Conservation (phyloP, 2,329 filamentous ascomycete species). For the Phialocephala subalpina region DNA sequence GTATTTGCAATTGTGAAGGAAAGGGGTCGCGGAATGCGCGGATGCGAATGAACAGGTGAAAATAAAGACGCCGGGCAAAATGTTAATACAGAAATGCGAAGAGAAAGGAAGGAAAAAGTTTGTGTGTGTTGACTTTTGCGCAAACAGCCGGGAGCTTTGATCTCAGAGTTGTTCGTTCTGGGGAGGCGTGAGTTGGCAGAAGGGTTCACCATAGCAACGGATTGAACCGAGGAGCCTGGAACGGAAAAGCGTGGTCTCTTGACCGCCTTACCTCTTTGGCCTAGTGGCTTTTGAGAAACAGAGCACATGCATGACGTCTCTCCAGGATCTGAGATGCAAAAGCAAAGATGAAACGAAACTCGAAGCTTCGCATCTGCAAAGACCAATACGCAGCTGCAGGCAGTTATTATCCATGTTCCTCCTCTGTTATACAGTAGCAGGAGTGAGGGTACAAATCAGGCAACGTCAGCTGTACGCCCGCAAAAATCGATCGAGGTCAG, state of each 20-base stretch:
- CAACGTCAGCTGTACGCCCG: neutral
- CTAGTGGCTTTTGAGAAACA: neutral
- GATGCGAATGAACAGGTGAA: constrained; percentile 15
- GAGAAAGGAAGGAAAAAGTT: constrained; percentile 35
- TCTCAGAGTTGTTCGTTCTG: constrained; percentile 9
- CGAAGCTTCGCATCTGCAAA: neutral
- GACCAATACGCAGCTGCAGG: constrained; percentile 2
- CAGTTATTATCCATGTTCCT: neutral
- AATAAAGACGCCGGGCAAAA: constrained; percentile 29
- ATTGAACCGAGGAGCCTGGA: constrained; percentile 8
- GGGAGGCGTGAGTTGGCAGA: constrained; percentile 7
- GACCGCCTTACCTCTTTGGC: neutral
- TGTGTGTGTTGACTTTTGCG: constrained; percentile 11
- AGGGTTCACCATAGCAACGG: neutral
- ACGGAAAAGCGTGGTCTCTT: neutral
- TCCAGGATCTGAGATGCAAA: neutral
- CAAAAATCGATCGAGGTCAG: neutral
- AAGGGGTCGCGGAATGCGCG: constrained; percentile 19
- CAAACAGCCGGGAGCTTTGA: constrained; percentile 19
- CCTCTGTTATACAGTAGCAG: neutral
- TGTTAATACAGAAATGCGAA: constrained; percentile 44
- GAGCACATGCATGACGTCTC: constrained; percentile 6
- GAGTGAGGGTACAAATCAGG: constrained; percentile 8
- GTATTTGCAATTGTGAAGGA: constrained; percentile 23
- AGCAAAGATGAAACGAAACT: constrained; percentile 8